Evolutionary conservation across 2,329 filamentous ascomycete genomes (phyloP).

Genomic region (Fusarium miscanthi): DNA sequence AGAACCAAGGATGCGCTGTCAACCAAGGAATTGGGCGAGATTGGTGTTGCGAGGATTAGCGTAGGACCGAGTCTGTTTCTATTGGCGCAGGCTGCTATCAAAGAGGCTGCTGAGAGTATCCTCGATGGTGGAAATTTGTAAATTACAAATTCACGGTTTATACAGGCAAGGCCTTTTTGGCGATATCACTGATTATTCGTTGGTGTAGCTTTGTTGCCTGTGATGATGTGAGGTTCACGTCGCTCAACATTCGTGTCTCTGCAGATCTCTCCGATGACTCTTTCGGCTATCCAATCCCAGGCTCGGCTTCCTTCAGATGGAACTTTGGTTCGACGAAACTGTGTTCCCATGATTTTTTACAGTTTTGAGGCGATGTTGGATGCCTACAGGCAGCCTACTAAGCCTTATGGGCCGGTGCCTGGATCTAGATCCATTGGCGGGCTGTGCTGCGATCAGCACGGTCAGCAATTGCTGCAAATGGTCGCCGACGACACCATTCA

Average conservation of each 20-base stretch:
- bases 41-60: slow-evolving; percentile 67
- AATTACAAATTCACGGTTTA: background rate
- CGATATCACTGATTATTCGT: background rate
- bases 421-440: slow-evolving; percentile 12
- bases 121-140: slow-evolving; percentile 42
- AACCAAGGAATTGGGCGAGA: slow-evolving; percentile 55
- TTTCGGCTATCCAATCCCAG: background rate
- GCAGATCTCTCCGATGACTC: background rate
- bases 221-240: background rate
- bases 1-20: slow-evolving; percentile 53
- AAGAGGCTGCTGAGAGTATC: slow-evolving; percentile 49
- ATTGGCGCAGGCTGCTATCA: slow-evolving; percentile 54
- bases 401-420: slow-evolving; percentile 19
- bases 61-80: slow-evolving; percentile 61
- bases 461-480: slow-evolving; percentile 1
- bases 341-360: background rate
- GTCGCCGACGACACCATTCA: background rate
- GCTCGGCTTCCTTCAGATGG: background rate
- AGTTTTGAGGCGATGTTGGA: background rate
- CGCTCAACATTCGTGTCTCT: background rate
- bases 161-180: background rate
- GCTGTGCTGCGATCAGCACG: slow-evolving; percentile 12
- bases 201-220: slow-evolving; percentile 2
- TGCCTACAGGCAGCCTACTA: slow-evolving; percentile 14
- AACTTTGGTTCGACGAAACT: background rate